phyloP scores from a whole-genome alignment of 208 protist species.

The Leishmania tropica region DNA sequence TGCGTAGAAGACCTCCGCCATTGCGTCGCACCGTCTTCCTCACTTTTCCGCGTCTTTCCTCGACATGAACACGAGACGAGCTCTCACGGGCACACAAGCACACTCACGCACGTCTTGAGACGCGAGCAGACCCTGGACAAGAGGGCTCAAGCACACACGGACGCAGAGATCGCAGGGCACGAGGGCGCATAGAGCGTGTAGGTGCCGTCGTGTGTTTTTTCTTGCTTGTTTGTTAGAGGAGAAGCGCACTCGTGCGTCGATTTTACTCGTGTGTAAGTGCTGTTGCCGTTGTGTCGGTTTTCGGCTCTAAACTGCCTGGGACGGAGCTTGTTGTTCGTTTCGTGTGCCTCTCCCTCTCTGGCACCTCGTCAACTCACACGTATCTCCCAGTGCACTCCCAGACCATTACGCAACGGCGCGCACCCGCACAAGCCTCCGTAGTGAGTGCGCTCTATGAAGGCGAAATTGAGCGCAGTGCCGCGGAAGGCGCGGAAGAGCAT shows the following conservation, averaged over 20 bases:
- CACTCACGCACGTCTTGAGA: constrained; percentile 5
- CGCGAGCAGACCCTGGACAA: constrained; percentile 3
- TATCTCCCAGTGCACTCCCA: neutral
- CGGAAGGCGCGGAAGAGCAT: constrained; percentile 44
- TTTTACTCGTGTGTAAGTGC: neutral
- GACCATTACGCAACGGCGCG: neutral
- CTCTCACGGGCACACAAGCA: neutral
- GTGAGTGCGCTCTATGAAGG: neutral
- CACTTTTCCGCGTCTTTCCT: neutral
- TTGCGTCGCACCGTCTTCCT: neutral
- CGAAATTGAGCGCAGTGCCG: neutral
- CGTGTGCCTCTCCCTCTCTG: neutral
- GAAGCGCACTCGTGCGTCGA: too few relatives aligned
- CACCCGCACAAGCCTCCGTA: neutral
- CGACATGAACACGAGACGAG: neutral
- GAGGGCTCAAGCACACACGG: neutral
- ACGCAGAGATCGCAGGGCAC: neutral
- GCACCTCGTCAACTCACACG: neutral
- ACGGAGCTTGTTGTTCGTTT: neutral
- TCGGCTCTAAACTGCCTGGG: neutral
- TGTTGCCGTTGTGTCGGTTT: too few relatives aligned
- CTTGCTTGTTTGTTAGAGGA: neutral
- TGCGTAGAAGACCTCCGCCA: neutral
- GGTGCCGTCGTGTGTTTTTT: too few relatives aligned
- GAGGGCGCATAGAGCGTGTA: neutral